Percentiles rank a stretch among this genome's conserved stretches.
These are phyloP conservation scores for Dichotomopilus funicola DNA, from an alignment of 2,329 filamentous ascomycete genomes.

Conservation along the genomic window DNA sequence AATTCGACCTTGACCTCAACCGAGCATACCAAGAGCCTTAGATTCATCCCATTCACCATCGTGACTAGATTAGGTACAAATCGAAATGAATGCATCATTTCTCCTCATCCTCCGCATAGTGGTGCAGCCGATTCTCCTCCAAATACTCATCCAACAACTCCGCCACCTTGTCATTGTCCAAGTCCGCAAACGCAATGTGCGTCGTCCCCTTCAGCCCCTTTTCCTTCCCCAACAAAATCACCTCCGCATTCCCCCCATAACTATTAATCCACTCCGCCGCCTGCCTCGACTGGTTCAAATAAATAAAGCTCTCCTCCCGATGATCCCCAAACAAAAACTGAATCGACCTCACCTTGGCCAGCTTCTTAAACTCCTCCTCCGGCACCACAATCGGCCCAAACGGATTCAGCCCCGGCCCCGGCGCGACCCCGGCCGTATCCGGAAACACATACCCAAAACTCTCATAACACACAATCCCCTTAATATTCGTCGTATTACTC, in stretches of 20 bases:
- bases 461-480: conserved; percentile 31
- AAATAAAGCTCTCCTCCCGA: conserved; percentile 17
- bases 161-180: conserved; percentile 24
- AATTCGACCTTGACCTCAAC: not conserved
- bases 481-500: conserved; percentile 32
- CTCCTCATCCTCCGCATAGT: conserved; percentile 8
- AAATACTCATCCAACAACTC: conserved; percentile 23
- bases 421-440: conserved; percentile 14
- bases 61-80: not conserved
- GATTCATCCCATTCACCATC: not conserved
- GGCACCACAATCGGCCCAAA: conserved; percentile 26
- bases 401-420: conserved; percentile 5
- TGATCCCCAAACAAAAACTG: conserved; percentile 28
- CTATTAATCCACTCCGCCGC: conserved; percentile 22
- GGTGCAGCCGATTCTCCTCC: conserved; percentile 14
- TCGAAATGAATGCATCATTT: not conserved
- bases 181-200: conserved; percentile 26
- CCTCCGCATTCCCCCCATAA: conserved; percentile 24
- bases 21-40: not conserved
- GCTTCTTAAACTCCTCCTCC: conserved; percentile 23
- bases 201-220: conserved; percentile 22
- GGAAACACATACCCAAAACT: conserved; percentile 26
- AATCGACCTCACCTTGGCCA: conserved; percentile 19
- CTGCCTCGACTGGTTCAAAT: conserved; percentile 17
- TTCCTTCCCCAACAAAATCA: conserved; percentile 24